Conservation (phyloP, 192 early-diverging fungal genomes). For the Pilobolus umbonatus region DNA sequence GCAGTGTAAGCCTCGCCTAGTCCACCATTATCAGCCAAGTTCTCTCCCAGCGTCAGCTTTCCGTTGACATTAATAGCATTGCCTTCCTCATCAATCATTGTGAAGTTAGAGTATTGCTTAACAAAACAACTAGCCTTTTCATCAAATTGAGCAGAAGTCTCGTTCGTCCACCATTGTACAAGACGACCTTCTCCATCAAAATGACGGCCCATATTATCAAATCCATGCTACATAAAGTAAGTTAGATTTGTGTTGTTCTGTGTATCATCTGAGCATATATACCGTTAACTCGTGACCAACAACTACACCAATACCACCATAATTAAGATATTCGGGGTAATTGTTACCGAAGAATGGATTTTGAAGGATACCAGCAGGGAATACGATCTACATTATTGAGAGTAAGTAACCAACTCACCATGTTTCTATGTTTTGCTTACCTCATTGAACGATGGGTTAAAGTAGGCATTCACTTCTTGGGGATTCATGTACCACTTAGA, state of each 20-base stretch:
- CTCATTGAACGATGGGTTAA: conserved; percentile 42
- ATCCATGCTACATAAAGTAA: conserved; percentile 38
- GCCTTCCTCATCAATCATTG: conserved; percentile 36
- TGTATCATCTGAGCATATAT: conserved; percentile 2
- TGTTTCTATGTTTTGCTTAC: conserved; percentile 14
- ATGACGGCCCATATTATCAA: conserved; percentile 45
- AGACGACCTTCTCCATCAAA: conserved; percentile 39
- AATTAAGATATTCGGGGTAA: conserved; percentile 55
- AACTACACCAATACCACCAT: conserved; percentile 56
- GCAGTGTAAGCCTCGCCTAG: conserved; percentile 34
- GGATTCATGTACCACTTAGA: conserved; percentile 39
- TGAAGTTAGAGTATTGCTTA: conserved; percentile 54
- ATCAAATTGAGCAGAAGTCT: conserved; percentile 50
- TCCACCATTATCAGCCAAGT: conserved; percentile 70
- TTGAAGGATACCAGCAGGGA: conserved; percentile 56
- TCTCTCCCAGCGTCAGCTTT: conserved; percentile 52
- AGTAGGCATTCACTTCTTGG: conserved; percentile 54
- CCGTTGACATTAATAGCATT: conserved; percentile 48
- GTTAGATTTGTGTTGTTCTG: neutral
- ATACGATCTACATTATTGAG: conserved; percentile 28
- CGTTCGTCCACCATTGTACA: conserved; percentile 65
- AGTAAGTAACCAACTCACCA: neutral
- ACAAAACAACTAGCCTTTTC: conserved; percentile 54
- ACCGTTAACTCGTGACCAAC: conserved; percentile 50
- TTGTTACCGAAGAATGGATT: conserved; percentile 40